These are phyloP conservation scores for Podaxis sp. DNA, from an alignment of 768 basidiomycete species.

Conservation along the genomic window DNA sequence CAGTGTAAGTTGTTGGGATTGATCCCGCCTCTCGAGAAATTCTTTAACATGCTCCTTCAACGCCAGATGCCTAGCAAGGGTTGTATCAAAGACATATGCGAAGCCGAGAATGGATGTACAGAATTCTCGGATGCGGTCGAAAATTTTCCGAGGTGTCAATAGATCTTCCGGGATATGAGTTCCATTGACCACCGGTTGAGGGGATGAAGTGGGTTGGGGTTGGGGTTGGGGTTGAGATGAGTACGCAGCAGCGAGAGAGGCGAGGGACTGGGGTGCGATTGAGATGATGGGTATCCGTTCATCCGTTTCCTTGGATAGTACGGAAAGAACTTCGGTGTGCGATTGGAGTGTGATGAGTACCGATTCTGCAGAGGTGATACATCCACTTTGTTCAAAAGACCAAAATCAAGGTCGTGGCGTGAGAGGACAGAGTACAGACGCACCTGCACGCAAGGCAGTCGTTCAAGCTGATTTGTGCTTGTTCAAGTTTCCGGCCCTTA, in stretches of 20 bases:
- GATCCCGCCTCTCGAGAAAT: slow-evolving; percentile 65
- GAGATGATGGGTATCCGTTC: slow-evolving; percentile 68
- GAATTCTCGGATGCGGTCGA: slow-evolving; percentile 71
- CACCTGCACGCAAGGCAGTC: slow-evolving; percentile 98
- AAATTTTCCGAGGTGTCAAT: slow-evolving; percentile 48
- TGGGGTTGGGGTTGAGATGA: slow-evolving; percentile 19
- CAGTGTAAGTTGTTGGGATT: slow-evolving; percentile 18
- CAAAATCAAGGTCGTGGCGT: neutral
- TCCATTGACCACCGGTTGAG: neutral
- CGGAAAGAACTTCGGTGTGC: slow-evolving; percentile 84
- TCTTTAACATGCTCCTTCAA: slow-evolving; percentile 79
- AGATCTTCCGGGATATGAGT: neutral
- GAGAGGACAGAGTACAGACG: slow-evolving; percentile 20
- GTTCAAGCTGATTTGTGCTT: slow-evolving; percentile 94
- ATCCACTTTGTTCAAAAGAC: slow-evolving; percentile 55
- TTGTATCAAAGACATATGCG: slow-evolving; percentile 87
- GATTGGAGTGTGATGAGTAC: slow-evolving; percentile 95
- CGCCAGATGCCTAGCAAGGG: slow-evolving; percentile 86
- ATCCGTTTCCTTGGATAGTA: slow-evolving; percentile 53
- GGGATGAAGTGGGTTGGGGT: slow-evolving; percentile 12
- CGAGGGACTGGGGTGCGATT: slow-evolving; percentile 38
- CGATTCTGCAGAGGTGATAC: slow-evolving; percentile 98
- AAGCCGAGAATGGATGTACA: slow-evolving; percentile 66
- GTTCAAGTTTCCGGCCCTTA: slow-evolving; percentile 64
- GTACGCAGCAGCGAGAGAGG: slow-evolving; percentile 15